Evolutionary conservation across 2,329 filamentous ascomycete species (phyloP), one percentile per base, ranked within the genome.

Genomic region (Apiospora kogelbergensis): DNA sequence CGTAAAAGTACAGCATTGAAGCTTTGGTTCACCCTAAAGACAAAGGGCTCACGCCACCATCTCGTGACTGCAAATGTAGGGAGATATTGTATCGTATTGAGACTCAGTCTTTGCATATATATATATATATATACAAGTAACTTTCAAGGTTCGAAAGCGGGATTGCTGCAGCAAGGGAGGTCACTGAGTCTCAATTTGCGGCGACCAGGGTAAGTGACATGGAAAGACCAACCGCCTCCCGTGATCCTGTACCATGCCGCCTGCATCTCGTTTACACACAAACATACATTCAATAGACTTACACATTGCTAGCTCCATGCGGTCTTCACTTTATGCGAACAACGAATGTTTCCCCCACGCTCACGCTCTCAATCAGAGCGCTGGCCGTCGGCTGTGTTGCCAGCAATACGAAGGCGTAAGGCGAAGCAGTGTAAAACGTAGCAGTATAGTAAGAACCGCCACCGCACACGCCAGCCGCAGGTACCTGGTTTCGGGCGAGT

Each of bases 91-190:
- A 60, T 60, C 48, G 48, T 17, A 60, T n/a, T 60, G 48, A 60
- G 48, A 33, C 48, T 60, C 48, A 10, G 48, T 33, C 48, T 17
- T 33, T 60, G 26, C 48, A 33, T 60, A n/a, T 15, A 33, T 33
- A 33, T 10, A 26, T 15, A 2, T 30, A 33, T 33, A 30, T 26
- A 30, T 53, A 26, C 26, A 24, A 10, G 48, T n/a, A n/a, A n/a
- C 17, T 60, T 15, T 60, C 30, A 37, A 33, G 48, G 15, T 26
- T 15, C 26, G 9, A 15, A 46, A 60, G 33, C 30, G 33, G 17
- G 53, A 60, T 60, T 60, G 26, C 53, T 60, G 53, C 48, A 60
- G 53, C 30, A 60, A 57, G 24, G 48, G 37, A 57, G 24, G 48
- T 30, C 26, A n/a, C 26, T 15, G 15, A 57, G 15, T 20, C 15